Evolutionary conservation across 164 flowering plant species (phyloP).

Genomic region (Vitis labrusca): DNA sequence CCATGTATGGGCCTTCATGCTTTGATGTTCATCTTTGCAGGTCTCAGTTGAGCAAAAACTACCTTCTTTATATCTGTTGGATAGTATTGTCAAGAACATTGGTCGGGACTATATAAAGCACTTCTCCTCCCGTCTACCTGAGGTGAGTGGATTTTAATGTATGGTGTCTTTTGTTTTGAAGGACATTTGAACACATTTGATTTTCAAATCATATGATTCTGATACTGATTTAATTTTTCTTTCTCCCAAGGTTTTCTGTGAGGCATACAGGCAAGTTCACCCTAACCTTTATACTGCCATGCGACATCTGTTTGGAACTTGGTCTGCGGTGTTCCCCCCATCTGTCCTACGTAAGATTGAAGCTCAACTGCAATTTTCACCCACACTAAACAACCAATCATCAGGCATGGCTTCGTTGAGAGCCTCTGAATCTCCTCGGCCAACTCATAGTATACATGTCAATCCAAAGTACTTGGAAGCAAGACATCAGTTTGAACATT

Average conservation of each 20-base stretch:
- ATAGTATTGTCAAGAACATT: slow-evolving; percentile 94
- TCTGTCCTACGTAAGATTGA: slow-evolving; percentile 66
- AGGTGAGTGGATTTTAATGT: slow-evolving; percentile 47
- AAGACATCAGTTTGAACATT: slow-evolving; percentile 54
- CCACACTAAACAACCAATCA: slow-evolving; percentile 41
- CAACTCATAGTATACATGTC: slow-evolving; percentile 92
- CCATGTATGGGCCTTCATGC: not conserved
- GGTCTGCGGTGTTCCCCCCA: slow-evolving; percentile 83
- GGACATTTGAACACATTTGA: not conserved
- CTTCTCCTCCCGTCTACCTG: slow-evolving; percentile 81
- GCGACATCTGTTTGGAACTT: slow-evolving; percentile 94
- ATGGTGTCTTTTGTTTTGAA: not conserved
- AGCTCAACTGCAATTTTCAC: slow-evolving; percentile 55
- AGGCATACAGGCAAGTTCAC: slow-evolving; percentile 78
- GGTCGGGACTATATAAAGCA: slow-evolving; percentile 67
- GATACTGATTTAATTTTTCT: not conserved
- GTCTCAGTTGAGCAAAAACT: slow-evolving; percentile 80
- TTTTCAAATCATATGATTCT: not conserved
- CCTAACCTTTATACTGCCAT: slow-evolving; percentile 58
- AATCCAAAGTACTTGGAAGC: slow-evolving; percentile 89
- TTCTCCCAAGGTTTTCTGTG: slow-evolving; percentile 71
- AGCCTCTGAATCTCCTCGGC: slow-evolving; percentile 80
- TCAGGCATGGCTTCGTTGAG: slow-evolving; percentile 38
- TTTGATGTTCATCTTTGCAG: slow-evolving; percentile 38
- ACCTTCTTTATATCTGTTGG: slow-evolving; percentile 88